Evolutionary conservation across 202 grass and related monocot genomes (phyloP).

Genomic region (Zoysia matrella): DNA sequence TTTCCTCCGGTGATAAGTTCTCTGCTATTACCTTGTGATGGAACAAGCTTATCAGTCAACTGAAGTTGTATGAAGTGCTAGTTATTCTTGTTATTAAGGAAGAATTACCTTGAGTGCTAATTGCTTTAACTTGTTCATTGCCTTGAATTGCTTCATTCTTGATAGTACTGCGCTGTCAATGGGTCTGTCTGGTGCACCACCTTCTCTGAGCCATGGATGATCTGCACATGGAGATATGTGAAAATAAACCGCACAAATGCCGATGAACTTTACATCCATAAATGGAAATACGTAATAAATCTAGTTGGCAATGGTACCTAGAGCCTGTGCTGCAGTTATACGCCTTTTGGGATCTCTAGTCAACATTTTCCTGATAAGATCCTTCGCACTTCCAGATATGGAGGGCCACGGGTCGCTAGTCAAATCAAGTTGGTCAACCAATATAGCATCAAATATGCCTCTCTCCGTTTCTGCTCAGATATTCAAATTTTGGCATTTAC

Average conservation of each 20-base stretch:
- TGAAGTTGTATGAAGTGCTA: slow-evolving; percentile 11
- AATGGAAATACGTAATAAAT: background rate
- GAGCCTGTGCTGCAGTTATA: slow-evolving; percentile 73
- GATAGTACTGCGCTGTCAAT: slow-evolving; percentile 77
- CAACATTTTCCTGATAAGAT: slow-evolving; percentile 82
- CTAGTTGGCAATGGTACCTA: slow-evolving; percentile 52
- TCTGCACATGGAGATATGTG: slow-evolving; percentile 44
- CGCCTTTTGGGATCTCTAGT: slow-evolving; percentile 52
- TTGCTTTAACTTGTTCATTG: slow-evolving; percentile 95
- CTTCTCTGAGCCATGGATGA: slow-evolving; percentile 83
- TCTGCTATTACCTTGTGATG: slow-evolving; percentile 77
- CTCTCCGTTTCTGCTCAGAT: slow-evolving; percentile 74
- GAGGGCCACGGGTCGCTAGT: slow-evolving; percentile 61
- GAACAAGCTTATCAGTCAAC: slow-evolving; percentile 16
- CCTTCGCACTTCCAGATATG: slow-evolving; percentile 79
- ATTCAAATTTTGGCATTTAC: slow-evolving; percentile 11
- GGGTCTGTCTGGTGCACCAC: slow-evolving; percentile 76
- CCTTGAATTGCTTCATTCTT: slow-evolving; percentile 94
- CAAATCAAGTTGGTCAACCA: slow-evolving; percentile 49
- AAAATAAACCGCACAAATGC: slow-evolving; percentile 16
- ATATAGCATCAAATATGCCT: slow-evolving; percentile 76
- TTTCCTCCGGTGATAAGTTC: slow-evolving; percentile 66
- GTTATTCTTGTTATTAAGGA: slow-evolving; percentile 10
- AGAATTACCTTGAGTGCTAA: slow-evolving; percentile 68
- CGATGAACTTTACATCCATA: slow-evolving; percentile 25